Percentiles rank a stretch among this genome's conserved stretches.
phyloP scores from a whole-genome alignment of 306 rosid genomes.

The Cicer yamashitae region DNA sequence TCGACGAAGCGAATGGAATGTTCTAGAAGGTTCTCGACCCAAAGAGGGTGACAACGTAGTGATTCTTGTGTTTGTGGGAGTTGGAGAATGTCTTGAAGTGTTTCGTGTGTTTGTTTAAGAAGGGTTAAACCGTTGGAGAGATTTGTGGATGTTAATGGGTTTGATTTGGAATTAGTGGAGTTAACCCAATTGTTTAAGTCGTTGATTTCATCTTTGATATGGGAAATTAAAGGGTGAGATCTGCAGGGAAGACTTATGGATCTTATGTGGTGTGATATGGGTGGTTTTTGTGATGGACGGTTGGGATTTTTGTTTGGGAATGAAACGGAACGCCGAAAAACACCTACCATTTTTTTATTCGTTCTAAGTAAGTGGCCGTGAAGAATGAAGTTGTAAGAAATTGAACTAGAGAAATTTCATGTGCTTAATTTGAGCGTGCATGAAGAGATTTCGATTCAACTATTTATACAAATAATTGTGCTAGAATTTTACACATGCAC shows the following conservation, averaged over 20 bases:
- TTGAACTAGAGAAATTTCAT: not conserved
- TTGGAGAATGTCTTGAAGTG: slow-evolving; percentile 67
- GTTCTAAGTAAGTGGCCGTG: not conserved
- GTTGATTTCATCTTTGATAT: slow-evolving; percentile 64
- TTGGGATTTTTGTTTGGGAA: slow-evolving; percentile 73
- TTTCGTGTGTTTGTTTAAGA: slow-evolving; percentile 64
- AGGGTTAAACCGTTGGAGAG: slow-evolving; percentile 61
- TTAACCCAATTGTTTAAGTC: slow-evolving; percentile 54
- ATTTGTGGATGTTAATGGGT: slow-evolving; percentile 49
- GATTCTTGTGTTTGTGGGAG: slow-evolving; percentile 82
- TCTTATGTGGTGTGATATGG: slow-evolving; percentile 72
- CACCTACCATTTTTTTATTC: slow-evolving; percentile 68
- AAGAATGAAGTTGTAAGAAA: not conserved
- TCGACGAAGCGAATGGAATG: slow-evolving; percentile 74
- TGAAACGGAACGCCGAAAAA: slow-evolving; percentile 79
- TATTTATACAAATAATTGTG: slow-evolving; percentile 29
- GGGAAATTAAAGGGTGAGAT: slow-evolving; percentile 84
- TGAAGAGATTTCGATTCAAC: not conserved
- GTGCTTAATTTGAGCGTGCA: not conserved
- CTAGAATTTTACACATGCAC: not conserved
- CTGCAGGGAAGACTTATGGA: slow-evolving; percentile 92
- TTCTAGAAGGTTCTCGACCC: slow-evolving; percentile 75
- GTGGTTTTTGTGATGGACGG: slow-evolving; percentile 57
- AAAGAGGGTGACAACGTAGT: slow-evolving; percentile 59
- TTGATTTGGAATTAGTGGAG: slow-evolving; percentile 35